These are phyloP conservation scores for Emiliania huxleyi DNA, from an alignment of 78 protist genomes.

Conservation along the genomic window DNA sequence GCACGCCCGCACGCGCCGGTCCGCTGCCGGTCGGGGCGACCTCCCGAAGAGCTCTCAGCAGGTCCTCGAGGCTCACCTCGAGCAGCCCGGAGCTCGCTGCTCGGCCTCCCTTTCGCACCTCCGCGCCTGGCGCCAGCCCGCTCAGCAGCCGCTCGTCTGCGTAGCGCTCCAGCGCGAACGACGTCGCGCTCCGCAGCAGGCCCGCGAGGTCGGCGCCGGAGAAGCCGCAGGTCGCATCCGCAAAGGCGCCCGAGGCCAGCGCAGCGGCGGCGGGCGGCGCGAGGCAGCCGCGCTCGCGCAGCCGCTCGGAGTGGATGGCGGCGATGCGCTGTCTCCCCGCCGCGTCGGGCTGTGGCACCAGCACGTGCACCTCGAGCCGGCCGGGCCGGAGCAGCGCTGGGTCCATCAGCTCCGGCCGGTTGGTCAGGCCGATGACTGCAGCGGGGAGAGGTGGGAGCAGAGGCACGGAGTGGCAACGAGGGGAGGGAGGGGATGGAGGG, in stretches of 20 bases:
- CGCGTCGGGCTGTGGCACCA: conserved; percentile 7
- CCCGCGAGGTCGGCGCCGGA: conserved; percentile 3
- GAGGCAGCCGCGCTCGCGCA: neutral
- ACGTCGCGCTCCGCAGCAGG: neutral
- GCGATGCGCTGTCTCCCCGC: conserved; percentile 34
- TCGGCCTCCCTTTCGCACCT: neutral
- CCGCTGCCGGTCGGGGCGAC: no score
- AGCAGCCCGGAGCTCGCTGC: neutral
- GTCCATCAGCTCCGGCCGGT: conserved; percentile 44
- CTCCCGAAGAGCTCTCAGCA: no score
- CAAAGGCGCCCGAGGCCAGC: neutral
- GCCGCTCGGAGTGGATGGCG: neutral
- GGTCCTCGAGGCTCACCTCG: neutral
- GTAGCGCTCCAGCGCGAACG: neutral
- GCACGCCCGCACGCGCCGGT: no score
- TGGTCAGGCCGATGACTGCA: conserved; percentile 59
- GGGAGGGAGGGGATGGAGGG: no score
- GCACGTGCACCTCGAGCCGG: conserved; percentile 53
- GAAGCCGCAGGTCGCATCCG: neutral
- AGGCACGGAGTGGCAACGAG: no score
- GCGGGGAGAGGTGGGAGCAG: no score
- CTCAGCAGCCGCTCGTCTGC: neutral
- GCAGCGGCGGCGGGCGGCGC: neutral
- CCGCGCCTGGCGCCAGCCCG: neutral
- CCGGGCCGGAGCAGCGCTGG: conserved; percentile 54